phyloP scores from a whole-genome alignment of 768 basidiomycete species.

The Clitopilus hobsonii region DNA sequence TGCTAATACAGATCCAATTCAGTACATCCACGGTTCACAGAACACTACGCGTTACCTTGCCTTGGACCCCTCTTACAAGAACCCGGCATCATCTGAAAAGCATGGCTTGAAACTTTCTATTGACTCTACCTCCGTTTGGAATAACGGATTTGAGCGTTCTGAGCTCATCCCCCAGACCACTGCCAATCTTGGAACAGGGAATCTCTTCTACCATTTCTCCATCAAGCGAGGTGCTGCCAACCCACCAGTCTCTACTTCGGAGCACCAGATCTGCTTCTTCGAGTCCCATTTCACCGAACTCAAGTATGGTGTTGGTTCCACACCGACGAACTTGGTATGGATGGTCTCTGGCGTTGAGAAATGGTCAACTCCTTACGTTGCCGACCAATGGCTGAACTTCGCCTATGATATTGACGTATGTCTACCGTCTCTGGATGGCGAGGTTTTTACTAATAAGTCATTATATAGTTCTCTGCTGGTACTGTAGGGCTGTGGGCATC shows the following conservation, averaged over 20 bases:
- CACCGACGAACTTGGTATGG: conserved; percentile 48
- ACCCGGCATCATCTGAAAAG: conserved; percentile 49
- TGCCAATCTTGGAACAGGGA: conserved; percentile 50
- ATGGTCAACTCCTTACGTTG: conserved; percentile 46
- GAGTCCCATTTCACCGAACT: conserved; percentile 64
- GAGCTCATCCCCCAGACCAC: conserved; percentile 43
- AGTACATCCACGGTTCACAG: conserved; percentile 53
- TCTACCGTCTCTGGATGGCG: conserved; percentile 1
- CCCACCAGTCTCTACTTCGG: conserved; percentile 45
- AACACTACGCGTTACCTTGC: conserved; percentile 51
- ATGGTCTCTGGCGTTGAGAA: conserved; percentile 39
- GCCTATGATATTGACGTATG: conserved; percentile 60
- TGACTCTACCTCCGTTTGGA: conserved; percentile 50
- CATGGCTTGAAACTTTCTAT: conserved; percentile 53
- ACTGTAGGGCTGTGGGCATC: conserved; percentile 59
- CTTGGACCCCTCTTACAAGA: conserved; percentile 49
- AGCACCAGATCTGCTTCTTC: conserved; percentile 62
- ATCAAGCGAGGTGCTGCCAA: conserved; percentile 44
- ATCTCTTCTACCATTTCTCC: conserved; percentile 62
- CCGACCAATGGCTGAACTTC: conserved; percentile 61
- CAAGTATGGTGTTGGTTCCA: conserved; percentile 52
- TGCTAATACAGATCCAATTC: not conserved
- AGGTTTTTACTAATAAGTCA: not conserved
- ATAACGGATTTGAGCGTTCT: conserved; percentile 44
- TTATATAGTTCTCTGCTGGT: conserved; percentile 39